Percentiles rank a stretch among this genome's conserved stretches.
Conservation (phyloP, 2,329 filamentous ascomycete genomes). For the Fusarium sp. region DNA sequence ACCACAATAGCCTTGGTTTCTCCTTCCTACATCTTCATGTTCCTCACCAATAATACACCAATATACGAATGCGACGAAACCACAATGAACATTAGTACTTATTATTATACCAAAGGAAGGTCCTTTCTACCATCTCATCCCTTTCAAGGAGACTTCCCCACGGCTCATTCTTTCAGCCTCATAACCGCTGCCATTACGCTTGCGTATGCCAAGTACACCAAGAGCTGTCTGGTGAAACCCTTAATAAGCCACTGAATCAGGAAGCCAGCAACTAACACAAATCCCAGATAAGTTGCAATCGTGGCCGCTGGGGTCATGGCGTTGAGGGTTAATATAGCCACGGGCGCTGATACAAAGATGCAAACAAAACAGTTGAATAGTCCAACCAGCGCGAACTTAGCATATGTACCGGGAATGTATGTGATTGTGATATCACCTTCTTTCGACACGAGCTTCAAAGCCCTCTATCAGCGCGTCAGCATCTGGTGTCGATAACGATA, state of each 20-base stretch:
- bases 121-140: background rate
- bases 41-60: background rate
- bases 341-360: conserved; percentile 12
- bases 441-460: background rate
- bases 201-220: conserved; percentile 25
- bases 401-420: background rate
- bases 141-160: background rate
- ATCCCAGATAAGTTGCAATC: conserved; percentile 16
- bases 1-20: background rate
- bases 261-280: conserved; percentile 19
- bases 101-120: background rate
- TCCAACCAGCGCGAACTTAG: conserved; percentile 3
- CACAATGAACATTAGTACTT: background rate
- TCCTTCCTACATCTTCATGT: background rate
- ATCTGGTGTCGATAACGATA: background rate
- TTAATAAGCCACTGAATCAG: conserved; percentile 12
- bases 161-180: conserved; percentile 1
- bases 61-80: background rate
- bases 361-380: conserved; percentile 16
- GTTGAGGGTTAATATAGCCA: conserved; percentile 18
- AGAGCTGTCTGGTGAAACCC: conserved; percentile 19
- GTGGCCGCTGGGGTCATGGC: background rate
- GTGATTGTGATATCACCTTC: background rate
- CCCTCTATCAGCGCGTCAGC: conserved; percentile 6
- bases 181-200: conserved; percentile 24